Conservation (phyloP, 176 grass and related monocot genomes). For the Oryza meyeriana region DNA sequence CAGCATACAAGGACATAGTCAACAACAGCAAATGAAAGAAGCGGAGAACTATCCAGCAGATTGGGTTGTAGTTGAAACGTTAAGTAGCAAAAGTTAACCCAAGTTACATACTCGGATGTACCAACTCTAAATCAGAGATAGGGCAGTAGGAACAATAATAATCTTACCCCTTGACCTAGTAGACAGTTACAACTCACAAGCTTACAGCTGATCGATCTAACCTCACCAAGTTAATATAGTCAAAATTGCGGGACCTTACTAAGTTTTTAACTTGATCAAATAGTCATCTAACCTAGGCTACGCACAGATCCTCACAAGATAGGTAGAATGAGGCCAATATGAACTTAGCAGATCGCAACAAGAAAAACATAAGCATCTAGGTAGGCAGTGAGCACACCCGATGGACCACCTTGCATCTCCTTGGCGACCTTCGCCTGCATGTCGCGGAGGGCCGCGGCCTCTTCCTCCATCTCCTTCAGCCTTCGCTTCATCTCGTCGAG, state of each 20-base stretch:
- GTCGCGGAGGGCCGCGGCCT: constrained; percentile 63
- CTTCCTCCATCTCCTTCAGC: constrained; percentile 82
- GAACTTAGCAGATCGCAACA: background rate
- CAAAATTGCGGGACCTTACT: background rate
- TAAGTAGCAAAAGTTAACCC: background rate
- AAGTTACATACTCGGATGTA: background rate
- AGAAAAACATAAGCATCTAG: background rate
- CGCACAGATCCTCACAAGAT: background rate
- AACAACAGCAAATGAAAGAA: background rate
- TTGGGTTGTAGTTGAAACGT: background rate
- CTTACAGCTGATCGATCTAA: background rate
- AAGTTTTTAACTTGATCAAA: constrained; percentile 8
- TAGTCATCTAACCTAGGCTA: background rate
- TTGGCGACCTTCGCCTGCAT: constrained; percentile 84
- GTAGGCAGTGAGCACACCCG: background rate
- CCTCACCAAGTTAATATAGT: background rate
- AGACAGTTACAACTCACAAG: too few species aligned
- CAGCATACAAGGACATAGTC: background rate
- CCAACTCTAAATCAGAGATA: background rate
- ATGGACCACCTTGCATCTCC: constrained; percentile 69
- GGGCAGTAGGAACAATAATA: background rate
- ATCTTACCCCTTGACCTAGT: too few species aligned
- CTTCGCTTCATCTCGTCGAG: constrained; percentile 76
- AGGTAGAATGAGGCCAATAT: background rate
- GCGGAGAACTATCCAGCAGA: background rate